Base-by-base conservation (phyloP, 768 basidiomycete genomes). In the Podaxis carcinomalis region DNA sequence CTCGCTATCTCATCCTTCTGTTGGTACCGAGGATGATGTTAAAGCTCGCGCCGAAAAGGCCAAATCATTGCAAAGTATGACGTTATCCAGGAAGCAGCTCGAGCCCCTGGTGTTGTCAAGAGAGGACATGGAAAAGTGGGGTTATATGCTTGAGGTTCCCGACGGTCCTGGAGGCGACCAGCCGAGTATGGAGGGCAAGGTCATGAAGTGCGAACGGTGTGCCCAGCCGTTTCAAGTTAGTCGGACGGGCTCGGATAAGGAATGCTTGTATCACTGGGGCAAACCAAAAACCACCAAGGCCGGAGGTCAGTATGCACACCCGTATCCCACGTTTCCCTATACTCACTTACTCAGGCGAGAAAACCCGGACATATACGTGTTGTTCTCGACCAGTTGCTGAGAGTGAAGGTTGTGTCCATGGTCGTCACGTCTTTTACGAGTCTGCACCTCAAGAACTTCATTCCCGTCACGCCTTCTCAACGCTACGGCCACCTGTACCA, bases 391-490 rank as follows among this genome's bases (percentile, higher is more conserved):
- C 80, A 13, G 80, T 82, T 14, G 75, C 76, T 9, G 80, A 87
- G 25, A 77, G 79, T 37, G 82, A 82, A 61, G 92, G 91, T 0
- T 97, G 94, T 68, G 78, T 84, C 10, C 80, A 78, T 53, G 93
- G 95, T 1, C 85, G 86, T 2, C 97, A 99, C 70, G 93, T 98
- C 16, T 98, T 98, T 70, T 90, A 89, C 67, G 95, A 98, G 71
- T 80, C 79, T 0, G 80, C 85, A 25, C 73, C 83, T 4, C 77
- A 78, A 44, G 80, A 81, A 13, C 79, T 96, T 5, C 94, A 96
- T 71, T 70, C 80, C 4, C 85, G 93, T 16, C 85, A 92, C 59
- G 72, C 88, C 0, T 97, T 95, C 73, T 84, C 93, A 49, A 72
- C 67, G 56, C 69, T 77, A 52, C 68, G 68, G 10, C 61, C 73